A percentile compares a stretch with the other conserved stretches of the same genome.
These are phyloP conservation scores for Aspergillus sp. DNA, from an alignment of 2,329 filamentous ascomycete genomes.

Conservation along the genomic window DNA sequence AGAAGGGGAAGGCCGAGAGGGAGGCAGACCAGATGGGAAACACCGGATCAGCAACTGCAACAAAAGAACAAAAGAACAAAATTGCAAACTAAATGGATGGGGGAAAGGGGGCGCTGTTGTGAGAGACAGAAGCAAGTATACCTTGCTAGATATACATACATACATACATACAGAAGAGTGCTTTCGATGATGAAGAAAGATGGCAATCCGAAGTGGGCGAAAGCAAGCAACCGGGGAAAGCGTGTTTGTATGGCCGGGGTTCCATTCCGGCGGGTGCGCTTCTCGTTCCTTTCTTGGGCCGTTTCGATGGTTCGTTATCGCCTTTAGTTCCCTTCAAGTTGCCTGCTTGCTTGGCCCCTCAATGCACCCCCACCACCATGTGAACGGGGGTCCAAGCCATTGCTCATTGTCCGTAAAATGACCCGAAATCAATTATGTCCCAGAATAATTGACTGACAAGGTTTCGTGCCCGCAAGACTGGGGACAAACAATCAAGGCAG, in stretches of 20 bases:
- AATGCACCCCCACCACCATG: background rate
- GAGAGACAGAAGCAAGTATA: background rate
- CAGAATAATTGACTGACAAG: no score
- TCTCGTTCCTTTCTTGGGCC: background rate
- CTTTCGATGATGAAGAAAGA: no score
- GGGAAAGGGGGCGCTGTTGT: background rate
- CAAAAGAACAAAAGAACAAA: conserved; percentile 4
- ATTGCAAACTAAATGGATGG: background rate
- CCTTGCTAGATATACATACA: no score
- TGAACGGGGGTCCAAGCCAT: no score
- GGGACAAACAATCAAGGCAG: background rate
- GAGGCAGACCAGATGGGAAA: conserved; percentile 22
- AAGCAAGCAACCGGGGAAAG: background rate
- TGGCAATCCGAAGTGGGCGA: background rate
- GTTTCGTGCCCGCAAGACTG: background rate
- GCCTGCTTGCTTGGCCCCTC: background rate
- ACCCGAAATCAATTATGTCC: background rate
- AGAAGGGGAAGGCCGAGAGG: conserved; percentile 18
- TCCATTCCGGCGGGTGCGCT: background rate
- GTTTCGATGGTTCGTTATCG: background rate
- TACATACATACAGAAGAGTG: no score
- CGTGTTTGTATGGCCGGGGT: background rate
- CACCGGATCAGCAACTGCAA: conserved; percentile 17
- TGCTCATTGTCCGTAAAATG: background rate
- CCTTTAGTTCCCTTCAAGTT: background rate